Base-by-base conservation (phyloP, 1,284 basidiomycete genomes). In the Pisolithus thermaeus region DNA sequence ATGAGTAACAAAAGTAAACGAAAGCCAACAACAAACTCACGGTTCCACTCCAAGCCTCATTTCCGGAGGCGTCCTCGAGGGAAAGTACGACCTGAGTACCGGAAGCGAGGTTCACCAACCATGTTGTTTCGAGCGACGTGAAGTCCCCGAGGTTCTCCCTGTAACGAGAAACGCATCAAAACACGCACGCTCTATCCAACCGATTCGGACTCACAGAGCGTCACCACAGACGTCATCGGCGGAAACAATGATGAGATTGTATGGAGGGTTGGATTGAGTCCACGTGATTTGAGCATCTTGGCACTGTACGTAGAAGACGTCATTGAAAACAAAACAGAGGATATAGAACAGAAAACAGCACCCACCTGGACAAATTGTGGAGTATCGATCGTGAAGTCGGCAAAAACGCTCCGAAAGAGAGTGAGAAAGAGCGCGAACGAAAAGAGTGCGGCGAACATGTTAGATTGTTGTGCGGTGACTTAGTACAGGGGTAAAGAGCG, bases 391-490 rank as follows among this genome's bases (percentile, higher is more conserved):
- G 68, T 61, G 59, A 87, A 76, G 8, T 70, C 72, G 45, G 84
- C 83, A 49, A 76, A 59, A 51, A 73, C 81, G 64, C 71, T 72
- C 58, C 64, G 73, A 64, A 79, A 62, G 65, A 81, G 69, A 59
- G 73, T 65, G 63, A 77, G 69, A 74, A 87, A 70, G 80, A 89
- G 78, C 67, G 83, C 74, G 71, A 79, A 66, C 55, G 77, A 75
- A 87, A 87, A 49, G 84, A 90, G 70, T 73, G 87, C 85, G 72
- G 81, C 72, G 78, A 81, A 84, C 87, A 90, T 90, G 61, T 64
- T 61, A 46, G 35, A 52, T 50, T 36, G 51, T 23, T 35, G 44
- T 11, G 47, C n/a, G 36, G 37, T 51, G 48, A 32, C 43, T 55
- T 59, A 59, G 60, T 52, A 59, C 58, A 61, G 53, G 59, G 55